Conservation (phyloP, 2,329 filamentous ascomycete genomes). For the Aspergillus sp. region DNA sequence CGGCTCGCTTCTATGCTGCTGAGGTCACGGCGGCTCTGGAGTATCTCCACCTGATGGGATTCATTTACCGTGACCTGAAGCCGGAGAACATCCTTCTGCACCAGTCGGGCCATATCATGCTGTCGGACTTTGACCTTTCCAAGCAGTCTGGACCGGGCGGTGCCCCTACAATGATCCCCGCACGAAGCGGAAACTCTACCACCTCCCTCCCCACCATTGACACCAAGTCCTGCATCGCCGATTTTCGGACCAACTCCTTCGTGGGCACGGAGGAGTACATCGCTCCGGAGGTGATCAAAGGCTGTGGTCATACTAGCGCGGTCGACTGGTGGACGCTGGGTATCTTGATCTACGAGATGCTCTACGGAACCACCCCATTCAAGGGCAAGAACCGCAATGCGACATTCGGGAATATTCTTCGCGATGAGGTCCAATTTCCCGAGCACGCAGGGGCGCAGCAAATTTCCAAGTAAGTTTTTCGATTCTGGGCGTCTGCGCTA, state of each 20-base stretch:
- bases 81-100: conserved; percentile 96
- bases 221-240: conserved; percentile 95
- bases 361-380: conserved; percentile 97
- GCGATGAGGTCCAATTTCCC: conserved; percentile 94
- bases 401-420: conserved; percentile 94
- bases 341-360: conserved; percentile 97
- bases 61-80: conserved; percentile 97
- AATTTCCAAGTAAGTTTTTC: conserved; percentile 76
- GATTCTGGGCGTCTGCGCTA: background rate
- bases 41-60: conserved; percentile 97
- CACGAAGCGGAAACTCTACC: conserved; percentile 80
- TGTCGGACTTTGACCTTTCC: conserved; percentile 96
- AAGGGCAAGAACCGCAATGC: conserved; percentile 99
- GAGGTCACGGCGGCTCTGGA: conserved; percentile 96
- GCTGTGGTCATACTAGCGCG: conserved; percentile 94
- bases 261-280: conserved; percentile 99
- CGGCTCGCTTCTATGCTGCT: conserved; percentile 93
- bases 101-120: conserved; percentile 99
- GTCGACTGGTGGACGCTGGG: conserved; percentile 99
- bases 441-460: conserved; percentile 80
- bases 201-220: conserved; percentile 94
- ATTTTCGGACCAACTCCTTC: conserved; percentile 98
- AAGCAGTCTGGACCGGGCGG: conserved; percentile 96
- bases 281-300: conserved; percentile 97
- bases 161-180: conserved; percentile 96